Evolutionary conservation across 768 basidiomycete genomes (phyloP).

Genomic region (Melanogaster broomeanus): DNA sequence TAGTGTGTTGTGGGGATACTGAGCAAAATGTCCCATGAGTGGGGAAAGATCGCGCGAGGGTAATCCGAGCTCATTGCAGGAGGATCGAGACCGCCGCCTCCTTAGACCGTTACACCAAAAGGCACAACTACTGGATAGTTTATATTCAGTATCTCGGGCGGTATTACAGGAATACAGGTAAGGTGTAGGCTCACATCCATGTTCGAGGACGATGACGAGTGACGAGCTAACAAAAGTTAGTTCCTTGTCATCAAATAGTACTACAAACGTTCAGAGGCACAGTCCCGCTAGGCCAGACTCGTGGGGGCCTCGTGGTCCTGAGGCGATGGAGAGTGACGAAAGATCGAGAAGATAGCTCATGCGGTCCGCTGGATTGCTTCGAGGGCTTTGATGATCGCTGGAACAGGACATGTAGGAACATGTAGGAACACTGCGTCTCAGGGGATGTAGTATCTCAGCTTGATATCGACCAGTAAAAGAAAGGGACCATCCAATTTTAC

Average conservation of each 20-base stretch:
- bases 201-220: too few species aligned
- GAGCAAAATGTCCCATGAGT: too few species aligned
- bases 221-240: neutral
- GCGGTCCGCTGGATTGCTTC: neutral
- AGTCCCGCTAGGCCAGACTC: neutral
- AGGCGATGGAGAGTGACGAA: neutral
- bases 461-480: neutral
- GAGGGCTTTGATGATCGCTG: neutral
- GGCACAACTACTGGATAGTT: too few species aligned
- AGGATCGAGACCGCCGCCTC: too few species aligned
- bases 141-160: too few species aligned
- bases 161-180: too few species aligned
- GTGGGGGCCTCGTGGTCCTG: neutral
- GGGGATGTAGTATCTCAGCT: neutral
- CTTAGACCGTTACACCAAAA: too few species aligned
- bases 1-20: too few species aligned
- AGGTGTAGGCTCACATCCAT: too few species aligned
- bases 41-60: too few species aligned
- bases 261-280: neutral
- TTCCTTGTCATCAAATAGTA: neutral
- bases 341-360: neutral
- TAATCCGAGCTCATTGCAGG: too few species aligned
- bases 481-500: neutral
- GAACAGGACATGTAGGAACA: neutral
- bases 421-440: too few species aligned